A percentile compares a stretch with the other conserved stretches of the same genome.
Conservation (phyloP, 2,329 filamentous ascomycete genomes). For the Arthrobotrys iridis region DNA sequence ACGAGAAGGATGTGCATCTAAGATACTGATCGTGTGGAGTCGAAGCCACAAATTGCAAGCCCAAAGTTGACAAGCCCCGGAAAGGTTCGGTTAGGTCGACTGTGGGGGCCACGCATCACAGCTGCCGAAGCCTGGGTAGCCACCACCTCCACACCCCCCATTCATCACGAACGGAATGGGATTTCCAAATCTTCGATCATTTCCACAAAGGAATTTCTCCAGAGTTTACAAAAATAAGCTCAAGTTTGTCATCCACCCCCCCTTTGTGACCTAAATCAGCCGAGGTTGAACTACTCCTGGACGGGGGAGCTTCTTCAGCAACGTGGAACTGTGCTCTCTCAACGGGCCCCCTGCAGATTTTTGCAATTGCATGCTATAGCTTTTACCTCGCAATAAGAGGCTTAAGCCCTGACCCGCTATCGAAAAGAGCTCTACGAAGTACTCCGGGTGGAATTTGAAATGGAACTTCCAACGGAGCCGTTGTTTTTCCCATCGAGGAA, state of each 20-base stretch:
- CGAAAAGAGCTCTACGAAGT: not conserved
- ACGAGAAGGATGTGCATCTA: too few species aligned
- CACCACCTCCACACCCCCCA: not conserved
- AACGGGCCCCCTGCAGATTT: slow-evolving; percentile 35
- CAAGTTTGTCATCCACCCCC: not conserved
- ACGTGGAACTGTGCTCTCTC: slow-evolving; percentile 25
- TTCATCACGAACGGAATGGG: slow-evolving; percentile 2
- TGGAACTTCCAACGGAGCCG: not conserved
- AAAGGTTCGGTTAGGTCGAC: slow-evolving; percentile 18
- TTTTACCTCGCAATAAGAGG: slow-evolving; percentile 14
- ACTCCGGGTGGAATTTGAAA: not conserved
- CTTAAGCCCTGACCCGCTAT: slow-evolving; percentile 13
- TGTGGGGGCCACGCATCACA: not conserved
- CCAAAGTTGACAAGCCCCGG: not conserved
- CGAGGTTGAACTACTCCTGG: slow-evolving; percentile 11
- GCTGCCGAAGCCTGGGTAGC: not conserved
- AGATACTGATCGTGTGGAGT: not conserved
- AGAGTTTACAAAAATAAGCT: not conserved
- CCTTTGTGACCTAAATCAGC: not conserved
- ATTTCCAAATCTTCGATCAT: slow-evolving; percentile 25
- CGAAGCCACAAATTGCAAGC: not conserved
- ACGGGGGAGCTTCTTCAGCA: slow-evolving; percentile 4
- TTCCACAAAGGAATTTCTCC: not conserved
- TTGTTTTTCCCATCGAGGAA: not conserved
- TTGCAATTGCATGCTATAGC: too few species aligned